Conservation (phyloP, 2,329 filamentous ascomycete genomes). For the Calonectria fujianensis region DNA sequence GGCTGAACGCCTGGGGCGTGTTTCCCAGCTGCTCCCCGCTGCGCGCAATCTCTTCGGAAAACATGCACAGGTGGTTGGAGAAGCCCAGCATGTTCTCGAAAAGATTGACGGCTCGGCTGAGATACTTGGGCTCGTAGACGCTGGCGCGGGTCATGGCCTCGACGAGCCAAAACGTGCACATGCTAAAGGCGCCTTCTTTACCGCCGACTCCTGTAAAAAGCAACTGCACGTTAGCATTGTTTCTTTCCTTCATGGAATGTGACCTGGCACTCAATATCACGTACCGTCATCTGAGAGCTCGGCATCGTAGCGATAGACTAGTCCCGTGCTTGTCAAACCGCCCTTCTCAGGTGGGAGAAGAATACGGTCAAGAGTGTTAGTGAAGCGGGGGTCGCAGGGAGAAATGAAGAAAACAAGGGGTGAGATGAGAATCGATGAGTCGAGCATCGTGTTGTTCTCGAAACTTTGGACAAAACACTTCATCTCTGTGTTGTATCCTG, state of each 20-base stretch:
- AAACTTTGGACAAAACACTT: conserved; percentile 85
- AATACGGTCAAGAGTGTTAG: conserved; percentile 83
- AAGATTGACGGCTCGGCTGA: conserved; percentile 77
- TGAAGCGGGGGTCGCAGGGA: conserved; percentile 85
- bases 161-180: conserved; percentile 90
- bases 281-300: conserved; percentile 80
- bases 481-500: conserved; percentile 82
- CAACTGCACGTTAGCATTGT: conserved; percentile 30
- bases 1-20: conserved; percentile 86
- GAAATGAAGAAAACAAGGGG: conserved; percentile 88
- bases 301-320: conserved; percentile 86
- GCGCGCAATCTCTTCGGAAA: conserved; percentile 85
- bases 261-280: conserved; percentile 35
- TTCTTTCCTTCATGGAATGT: background rate
- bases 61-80: conserved; percentile 86
- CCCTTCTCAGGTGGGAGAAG: conserved; percentile 83
- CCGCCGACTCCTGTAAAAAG: conserved; percentile 78
- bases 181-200: conserved; percentile 84
- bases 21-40: conserved; percentile 87
- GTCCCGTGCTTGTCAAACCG: conserved; percentile 82
- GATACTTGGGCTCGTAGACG: conserved; percentile 79
- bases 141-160: conserved; percentile 84
- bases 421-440: conserved; percentile 85
- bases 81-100: conserved; percentile 88
- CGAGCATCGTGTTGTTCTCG: conserved; percentile 80